Evolutionary conservation across 1,284 basidiomycete species (phyloP).

Genomic region (Trichosporon inkin): DNA sequence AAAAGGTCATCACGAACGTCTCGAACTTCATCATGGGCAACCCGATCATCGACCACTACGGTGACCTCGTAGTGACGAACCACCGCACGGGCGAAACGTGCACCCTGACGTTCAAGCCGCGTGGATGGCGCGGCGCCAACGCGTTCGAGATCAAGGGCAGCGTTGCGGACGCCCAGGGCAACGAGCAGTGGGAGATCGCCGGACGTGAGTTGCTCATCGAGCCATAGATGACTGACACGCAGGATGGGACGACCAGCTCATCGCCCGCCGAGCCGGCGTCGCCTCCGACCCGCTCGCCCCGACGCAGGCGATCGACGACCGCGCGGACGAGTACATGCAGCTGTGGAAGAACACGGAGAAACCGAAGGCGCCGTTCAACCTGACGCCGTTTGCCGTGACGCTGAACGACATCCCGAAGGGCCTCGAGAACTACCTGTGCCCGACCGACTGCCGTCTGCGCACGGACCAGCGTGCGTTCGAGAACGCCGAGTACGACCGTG

Average conservation of each 20-base stretch:
- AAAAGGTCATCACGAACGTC: conserved; percentile 86
- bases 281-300: conserved; percentile 62
- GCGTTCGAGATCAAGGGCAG: conserved; percentile 88
- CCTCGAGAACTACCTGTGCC: conserved; percentile 69
- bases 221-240: conserved; percentile 6
- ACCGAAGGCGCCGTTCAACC: conserved; percentile 78
- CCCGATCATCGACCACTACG: conserved; percentile 95
- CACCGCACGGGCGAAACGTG: conserved; percentile 90
- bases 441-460: conserved; percentile 88
- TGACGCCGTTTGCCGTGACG: conserved; percentile 91
- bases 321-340: conserved; percentile 44
- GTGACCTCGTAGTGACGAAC: conserved; percentile 85
- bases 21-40: conserved; percentile 91
- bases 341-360: conserved; percentile 94
- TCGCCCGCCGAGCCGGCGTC: conserved; percentile 71
- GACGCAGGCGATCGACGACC: conserved; percentile 34
- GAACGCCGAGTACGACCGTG: conserved; percentile 80
- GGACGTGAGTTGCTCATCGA: conserved; percentile 56
- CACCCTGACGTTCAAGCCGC: conserved; percentile 87
- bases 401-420: conserved; percentile 56
- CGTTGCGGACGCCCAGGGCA: conserved; percentile 66
- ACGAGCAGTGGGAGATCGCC: conserved; percentile 79
- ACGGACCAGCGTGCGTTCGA: conserved; percentile 97
- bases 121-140: conserved; percentile 88
- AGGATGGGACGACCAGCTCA: conserved; percentile 90